Percentiles rank a stretch among this genome's conserved stretches.
These are phyloP conservation scores for Citrus maxima DNA, from an alignment of 345 rosid species.

Conservation along the genomic window DNA sequence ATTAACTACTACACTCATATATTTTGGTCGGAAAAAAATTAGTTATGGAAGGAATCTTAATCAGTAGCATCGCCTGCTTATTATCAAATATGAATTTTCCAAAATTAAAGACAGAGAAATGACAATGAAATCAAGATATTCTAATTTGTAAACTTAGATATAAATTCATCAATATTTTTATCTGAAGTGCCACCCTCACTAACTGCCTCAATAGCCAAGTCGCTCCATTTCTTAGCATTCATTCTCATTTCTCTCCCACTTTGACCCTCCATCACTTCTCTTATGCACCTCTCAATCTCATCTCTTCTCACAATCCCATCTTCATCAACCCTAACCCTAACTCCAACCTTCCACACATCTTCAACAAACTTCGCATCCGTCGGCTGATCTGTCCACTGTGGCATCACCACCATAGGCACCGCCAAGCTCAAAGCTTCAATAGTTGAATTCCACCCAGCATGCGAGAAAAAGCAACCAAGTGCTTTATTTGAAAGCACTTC, in stretches of 20 bases:
- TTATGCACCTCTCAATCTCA: conserved; percentile 10
- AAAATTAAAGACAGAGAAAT: not conserved
- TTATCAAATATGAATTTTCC: not conserved
- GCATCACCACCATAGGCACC: conserved; percentile 29
- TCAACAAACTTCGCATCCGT: conserved; percentile 21
- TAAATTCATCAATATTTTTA: conserved; percentile 38
- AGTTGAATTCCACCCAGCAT: conserved; percentile 32
- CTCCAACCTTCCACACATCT: conserved; percentile 25
- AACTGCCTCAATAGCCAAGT: conserved; percentile 24
- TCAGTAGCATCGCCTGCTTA: no score
- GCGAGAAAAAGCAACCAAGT: conserved; percentile 18
- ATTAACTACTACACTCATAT: no score
- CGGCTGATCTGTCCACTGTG: conserved; percentile 28
- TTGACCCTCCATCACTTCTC: conserved; percentile 16
- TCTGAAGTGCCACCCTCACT: conserved; percentile 55
- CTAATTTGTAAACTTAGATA: conserved; percentile 8
- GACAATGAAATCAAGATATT: not conserved
- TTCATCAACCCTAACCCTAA: conserved; percentile 19
- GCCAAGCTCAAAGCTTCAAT: conserved; percentile 27
- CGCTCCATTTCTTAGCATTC: conserved; percentile 17
- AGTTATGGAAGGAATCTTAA: no score
- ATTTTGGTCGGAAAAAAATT: no score
- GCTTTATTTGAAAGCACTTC: conserved; percentile 5
- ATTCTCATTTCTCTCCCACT: conserved; percentile 7
- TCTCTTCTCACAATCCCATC: conserved; percentile 22